Conservation (phyloP, 208 protist genomes). For the Acanthamoeba sp. region DNA sequence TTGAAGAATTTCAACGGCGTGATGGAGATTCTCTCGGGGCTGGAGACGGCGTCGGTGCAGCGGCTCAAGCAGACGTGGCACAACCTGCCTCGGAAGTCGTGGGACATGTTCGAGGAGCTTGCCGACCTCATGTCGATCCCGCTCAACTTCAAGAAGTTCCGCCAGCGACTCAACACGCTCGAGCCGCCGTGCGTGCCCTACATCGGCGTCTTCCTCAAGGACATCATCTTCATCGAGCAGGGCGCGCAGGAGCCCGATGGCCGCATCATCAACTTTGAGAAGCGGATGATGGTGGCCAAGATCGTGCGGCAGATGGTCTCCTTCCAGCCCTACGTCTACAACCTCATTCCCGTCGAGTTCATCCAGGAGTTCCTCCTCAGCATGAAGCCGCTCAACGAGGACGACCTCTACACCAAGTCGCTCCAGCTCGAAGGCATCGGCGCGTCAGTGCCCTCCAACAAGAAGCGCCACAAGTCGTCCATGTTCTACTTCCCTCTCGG, state of each 20-base stretch:
- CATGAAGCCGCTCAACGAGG: slow-evolving; percentile 44
- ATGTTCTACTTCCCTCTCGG: slow-evolving; percentile 70
- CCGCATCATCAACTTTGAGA: slow-evolving; percentile 80
- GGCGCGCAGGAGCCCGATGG: slow-evolving; percentile 59
- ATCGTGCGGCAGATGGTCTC: slow-evolving; percentile 61
- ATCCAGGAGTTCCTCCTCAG: slow-evolving; percentile 69
- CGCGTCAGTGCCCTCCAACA: not conserved
- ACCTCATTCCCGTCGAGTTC: slow-evolving; percentile 70
- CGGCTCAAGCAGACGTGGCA: slow-evolving; percentile 76
- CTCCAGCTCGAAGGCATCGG: slow-evolving; percentile 58
- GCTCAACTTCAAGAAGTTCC: slow-evolving; percentile 55
- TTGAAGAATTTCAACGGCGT: slow-evolving; percentile 76
- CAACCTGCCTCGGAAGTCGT: not conserved
- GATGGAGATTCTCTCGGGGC: slow-evolving; percentile 71
- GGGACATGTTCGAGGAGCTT: slow-evolving; percentile 74
- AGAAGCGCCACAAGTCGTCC: slow-evolving; percentile 62
- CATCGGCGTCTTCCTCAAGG: slow-evolving; percentile 76
- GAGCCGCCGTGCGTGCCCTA: slow-evolving; percentile 73
- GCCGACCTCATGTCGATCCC: slow-evolving; percentile 43
- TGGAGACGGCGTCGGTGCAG: slow-evolving; percentile 69
- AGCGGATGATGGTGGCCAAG: slow-evolving; percentile 63
- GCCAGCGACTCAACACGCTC: slow-evolving; percentile 38
- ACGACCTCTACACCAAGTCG: slow-evolving; percentile 55
- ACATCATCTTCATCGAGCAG: slow-evolving; percentile 73
- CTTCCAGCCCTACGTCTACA: slow-evolving; percentile 70